Conservation (phyloP, 176 grass and related monocot genomes). For the Musa itinerans region DNA sequence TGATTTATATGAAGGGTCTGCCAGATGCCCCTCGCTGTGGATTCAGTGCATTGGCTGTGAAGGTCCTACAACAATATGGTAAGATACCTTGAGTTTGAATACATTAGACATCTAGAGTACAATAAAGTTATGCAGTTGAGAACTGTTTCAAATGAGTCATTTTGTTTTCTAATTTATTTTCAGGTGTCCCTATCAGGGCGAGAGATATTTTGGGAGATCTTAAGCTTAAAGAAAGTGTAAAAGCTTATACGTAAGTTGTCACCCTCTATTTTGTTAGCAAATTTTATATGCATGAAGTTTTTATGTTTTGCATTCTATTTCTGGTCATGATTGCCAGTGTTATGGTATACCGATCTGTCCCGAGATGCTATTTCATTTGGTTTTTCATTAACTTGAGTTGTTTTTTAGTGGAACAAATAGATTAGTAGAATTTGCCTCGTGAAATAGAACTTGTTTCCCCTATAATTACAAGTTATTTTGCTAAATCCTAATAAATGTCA, state of each 20-base stretch:
- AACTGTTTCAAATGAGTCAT: not conserved
- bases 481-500: too few relatives aligned
- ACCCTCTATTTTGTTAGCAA: not conserved
- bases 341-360: not conserved
- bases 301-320: not conserved
- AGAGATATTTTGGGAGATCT: slow-evolving; percentile 74
- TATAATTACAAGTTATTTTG: too few relatives aligned
- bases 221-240: slow-evolving; percentile 80
- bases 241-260: slow-evolving; percentile 55
- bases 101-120: not conserved
- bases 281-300: not conserved
- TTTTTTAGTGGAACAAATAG: not conserved
- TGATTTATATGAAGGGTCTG: slow-evolving; percentile 92
- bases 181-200: slow-evolving; percentile 50
- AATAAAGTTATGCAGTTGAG: not conserved
- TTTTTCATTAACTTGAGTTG: not conserved
- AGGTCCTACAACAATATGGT: slow-evolving; percentile 85
- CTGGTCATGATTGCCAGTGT: not conserved
- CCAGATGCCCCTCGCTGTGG: slow-evolving; percentile 77
- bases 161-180: not conserved
- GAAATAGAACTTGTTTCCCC: not conserved
- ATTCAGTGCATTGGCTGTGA: slow-evolving; percentile 87
- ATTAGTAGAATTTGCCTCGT: not conserved
- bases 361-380: not conserved
- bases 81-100: slow-evolving; percentile 8